A percentile compares a stretch with the other conserved stretches of the same genome.
Conservation (phyloP, 805 yeast genomes). For the Kluyveromyces siamensis region DNA sequence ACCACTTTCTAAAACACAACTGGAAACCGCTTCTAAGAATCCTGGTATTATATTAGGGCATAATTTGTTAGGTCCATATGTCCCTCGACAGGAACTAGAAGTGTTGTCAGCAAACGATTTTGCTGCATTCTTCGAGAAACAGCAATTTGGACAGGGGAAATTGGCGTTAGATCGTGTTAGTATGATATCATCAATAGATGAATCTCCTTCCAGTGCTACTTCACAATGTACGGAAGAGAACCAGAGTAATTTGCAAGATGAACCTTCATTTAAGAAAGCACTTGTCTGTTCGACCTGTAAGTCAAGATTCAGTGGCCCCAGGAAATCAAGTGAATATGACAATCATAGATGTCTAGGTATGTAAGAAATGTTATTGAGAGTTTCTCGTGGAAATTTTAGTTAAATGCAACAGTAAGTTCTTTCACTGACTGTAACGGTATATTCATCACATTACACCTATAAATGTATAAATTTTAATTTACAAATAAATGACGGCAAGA, state of each 20-base stretch:
- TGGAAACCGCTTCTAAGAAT: conserved; percentile 14
- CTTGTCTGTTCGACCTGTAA: conserved; percentile 21
- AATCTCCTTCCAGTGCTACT: neutral
- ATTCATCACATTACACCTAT: neutral
- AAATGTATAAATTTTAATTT: conserved; percentile 5
- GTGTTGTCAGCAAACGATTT: conserved; percentile 26
- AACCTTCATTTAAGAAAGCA: conserved; percentile 13
- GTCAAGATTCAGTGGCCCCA: conserved; percentile 17
- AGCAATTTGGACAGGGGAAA: conserved; percentile 3
- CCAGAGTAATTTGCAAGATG: neutral
- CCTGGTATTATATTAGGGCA: conserved; percentile 24
- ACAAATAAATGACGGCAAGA: conserved; percentile 1
- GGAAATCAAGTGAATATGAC: conserved; percentile 6
- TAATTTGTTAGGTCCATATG: conserved; percentile 26
- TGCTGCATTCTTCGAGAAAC: conserved; percentile 25
- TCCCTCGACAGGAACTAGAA: conserved; percentile 25
- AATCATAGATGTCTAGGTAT: neutral
- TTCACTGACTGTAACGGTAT: neutral
- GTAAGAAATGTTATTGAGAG: neutral
- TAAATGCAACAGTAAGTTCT: too few relatives aligned
- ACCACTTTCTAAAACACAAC: conserved; percentile 15
- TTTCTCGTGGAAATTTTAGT: too few relatives aligned
- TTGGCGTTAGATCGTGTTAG: neutral
- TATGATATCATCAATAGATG: neutral
- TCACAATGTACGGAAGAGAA: neutral